Conservation (phyloP, 306 rosid genomes). For the Cucurbita ficifolia region DNA sequence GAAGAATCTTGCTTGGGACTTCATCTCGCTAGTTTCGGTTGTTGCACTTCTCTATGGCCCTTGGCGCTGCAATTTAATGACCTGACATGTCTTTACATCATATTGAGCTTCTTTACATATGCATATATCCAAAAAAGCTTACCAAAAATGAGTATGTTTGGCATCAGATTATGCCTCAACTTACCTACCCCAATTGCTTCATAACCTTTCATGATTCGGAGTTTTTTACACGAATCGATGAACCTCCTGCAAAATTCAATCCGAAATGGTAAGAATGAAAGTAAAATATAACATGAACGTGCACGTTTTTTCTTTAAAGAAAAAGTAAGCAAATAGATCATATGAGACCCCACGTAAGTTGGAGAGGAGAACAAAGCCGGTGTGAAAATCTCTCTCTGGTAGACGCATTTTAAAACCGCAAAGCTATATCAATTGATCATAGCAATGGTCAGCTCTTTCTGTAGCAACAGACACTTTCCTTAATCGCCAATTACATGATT, state of each 20-base stretch:
- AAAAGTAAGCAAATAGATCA: background rate
- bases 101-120: background rate
- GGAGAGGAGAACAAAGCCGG: too few relatives aligned
- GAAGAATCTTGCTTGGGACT: background rate
- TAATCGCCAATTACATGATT: background rate
- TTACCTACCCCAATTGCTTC: constrained; percentile 85
- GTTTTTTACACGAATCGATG: constrained; percentile 56
- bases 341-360: background rate
- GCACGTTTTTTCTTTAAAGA: background rate
- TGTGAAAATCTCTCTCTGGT: too few relatives aligned
- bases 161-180: background rate
- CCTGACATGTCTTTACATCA: constrained; percentile 4
- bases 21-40: constrained; percentile 35
- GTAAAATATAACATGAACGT: too few relatives aligned
- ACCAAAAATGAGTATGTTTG: background rate
- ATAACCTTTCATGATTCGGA: constrained; percentile 86
- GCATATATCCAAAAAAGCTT: background rate
- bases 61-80: constrained; percentile 61
- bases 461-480: too few relatives aligned
- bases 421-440: too few relatives aligned
- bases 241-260: constrained; percentile 51
- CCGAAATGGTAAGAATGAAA: constrained; percentile 1
- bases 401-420: too few relatives aligned
- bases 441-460: too few relatives aligned
- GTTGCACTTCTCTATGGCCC: constrained; percentile 65